phyloP scores from a whole-genome alignment of 257 asterid genomes.

The Ocimum tenuiflorum region DNA sequence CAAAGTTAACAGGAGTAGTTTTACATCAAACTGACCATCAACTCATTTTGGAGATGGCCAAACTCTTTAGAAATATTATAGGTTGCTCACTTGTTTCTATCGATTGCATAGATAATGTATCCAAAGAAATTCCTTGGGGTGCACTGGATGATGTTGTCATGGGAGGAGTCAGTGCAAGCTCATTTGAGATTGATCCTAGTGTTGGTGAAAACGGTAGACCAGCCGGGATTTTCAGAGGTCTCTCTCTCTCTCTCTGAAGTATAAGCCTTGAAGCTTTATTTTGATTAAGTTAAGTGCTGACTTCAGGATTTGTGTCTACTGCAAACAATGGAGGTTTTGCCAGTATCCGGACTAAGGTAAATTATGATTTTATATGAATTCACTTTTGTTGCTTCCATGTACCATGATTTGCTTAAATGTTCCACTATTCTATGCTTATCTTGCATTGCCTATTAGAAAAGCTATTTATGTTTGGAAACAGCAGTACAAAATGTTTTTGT shows the following conservation, averaged over 20 bases:
- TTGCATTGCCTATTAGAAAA: too few species aligned
- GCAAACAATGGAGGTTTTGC: constrained; percentile 96
- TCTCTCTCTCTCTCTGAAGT: background rate
- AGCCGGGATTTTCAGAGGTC: constrained; percentile 84
- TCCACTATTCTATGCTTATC: too few species aligned
- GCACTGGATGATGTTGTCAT: constrained; percentile 95
- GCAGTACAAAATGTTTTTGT: too few species aligned
- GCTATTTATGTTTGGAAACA: too few species aligned
- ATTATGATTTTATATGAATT: constrained; percentile 6
- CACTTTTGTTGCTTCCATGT: background rate
- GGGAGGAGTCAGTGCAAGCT: constrained; percentile 98
- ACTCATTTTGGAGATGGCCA: constrained; percentile 9
- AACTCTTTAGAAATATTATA: background rate
- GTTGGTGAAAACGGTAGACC: constrained; percentile 81
- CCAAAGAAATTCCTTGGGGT: constrained; percentile 85
- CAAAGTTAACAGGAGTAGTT: background rate
- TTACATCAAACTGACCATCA: background rate
- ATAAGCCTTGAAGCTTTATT: background rate
- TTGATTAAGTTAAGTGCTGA: constrained; percentile 5
- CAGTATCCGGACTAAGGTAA: constrained; percentile 79
- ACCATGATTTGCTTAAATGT: too few species aligned
- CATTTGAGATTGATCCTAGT: constrained; percentile 58
- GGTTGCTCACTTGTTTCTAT: constrained; percentile 7
- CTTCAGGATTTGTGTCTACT: constrained; percentile 72
- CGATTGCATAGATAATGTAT: constrained; percentile 40